Evolutionary conservation across 2,329 filamentous ascomycete species (phyloP).

Genomic region (Hypoxylon sp.): DNA sequence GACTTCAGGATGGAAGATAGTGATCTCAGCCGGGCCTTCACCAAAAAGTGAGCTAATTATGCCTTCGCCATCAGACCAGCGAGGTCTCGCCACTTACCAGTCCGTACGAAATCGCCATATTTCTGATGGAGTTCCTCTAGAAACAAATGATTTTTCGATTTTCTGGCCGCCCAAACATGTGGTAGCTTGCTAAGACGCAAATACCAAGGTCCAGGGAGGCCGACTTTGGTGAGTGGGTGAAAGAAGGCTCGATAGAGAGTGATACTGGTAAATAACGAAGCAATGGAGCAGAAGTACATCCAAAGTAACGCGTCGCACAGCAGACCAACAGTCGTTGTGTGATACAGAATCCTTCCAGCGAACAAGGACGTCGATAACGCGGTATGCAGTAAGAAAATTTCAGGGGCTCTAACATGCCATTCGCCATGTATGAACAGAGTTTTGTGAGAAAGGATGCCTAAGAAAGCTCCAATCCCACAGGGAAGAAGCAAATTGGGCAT

Average conservation of each 20-base stretch:
- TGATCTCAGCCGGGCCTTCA: constrained; percentile 47
- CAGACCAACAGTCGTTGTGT: background rate
- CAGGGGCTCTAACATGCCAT: constrained; percentile 7
- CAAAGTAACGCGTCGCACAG: background rate
- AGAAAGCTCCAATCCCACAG: background rate
- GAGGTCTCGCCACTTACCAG: background rate
- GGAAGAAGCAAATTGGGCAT: background rate
- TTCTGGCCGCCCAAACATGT: background rate
- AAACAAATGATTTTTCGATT: background rate
- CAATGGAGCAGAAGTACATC: background rate
- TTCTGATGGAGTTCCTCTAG: constrained; percentile 1
- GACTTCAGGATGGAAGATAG: constrained; percentile 49
- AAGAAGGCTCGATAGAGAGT: background rate
- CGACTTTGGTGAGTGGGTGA: background rate
- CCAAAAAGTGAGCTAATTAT: background rate
- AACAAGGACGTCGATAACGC: background rate
- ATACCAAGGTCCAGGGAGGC: constrained; percentile 5
- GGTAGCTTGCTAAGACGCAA: background rate
- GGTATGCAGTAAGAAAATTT: background rate
- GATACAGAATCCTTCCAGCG: background rate
- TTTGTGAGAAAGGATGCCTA: background rate
- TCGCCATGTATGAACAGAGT: constrained; percentile 4
- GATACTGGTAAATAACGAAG: background rate
- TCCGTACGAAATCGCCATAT: constrained; percentile 5
- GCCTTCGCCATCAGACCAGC: background rate